Conservation (phyloP, 805 yeast genomes). For the Candida ponderosae region DNA sequence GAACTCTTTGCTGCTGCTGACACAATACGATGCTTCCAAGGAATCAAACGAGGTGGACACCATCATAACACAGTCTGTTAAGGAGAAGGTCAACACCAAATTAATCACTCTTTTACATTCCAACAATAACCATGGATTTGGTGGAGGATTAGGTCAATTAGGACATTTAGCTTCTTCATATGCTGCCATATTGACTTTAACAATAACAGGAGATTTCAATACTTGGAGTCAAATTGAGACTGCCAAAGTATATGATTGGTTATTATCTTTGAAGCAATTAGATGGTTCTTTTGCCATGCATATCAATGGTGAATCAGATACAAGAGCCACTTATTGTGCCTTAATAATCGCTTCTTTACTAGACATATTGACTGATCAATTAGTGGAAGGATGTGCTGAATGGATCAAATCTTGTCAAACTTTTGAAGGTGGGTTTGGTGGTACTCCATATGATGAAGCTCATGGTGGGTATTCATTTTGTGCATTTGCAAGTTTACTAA, state of each 20-base stretch:
- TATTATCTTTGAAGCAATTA: conserved; percentile 47
- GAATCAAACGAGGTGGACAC: neutral
- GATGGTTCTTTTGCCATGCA: conserved; percentile 81
- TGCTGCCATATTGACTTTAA: conserved; percentile 63
- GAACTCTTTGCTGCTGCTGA: conserved; percentile 42
- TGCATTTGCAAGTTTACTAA: conserved; percentile 59
- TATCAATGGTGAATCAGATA: conserved; percentile 73
- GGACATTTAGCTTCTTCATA: conserved; percentile 84
- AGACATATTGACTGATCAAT: conserved; percentile 52
- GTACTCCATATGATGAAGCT: conserved; percentile 76
- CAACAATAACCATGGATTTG: conserved; percentile 55
- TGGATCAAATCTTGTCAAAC: conserved; percentile 75
- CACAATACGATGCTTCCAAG: conserved; percentile 14
- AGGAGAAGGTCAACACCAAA: conserved; percentile 21
- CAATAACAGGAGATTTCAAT: conserved; percentile 37
- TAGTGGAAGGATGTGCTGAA: conserved; percentile 41
- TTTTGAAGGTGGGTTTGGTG: conserved; percentile 94
- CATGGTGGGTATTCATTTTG: conserved; percentile 98
- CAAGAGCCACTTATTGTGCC: conserved; percentile 83
- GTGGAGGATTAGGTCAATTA: conserved; percentile 77
- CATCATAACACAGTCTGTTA: conserved; percentile 16
- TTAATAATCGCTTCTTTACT: conserved; percentile 64
- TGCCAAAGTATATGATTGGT: conserved; percentile 49
- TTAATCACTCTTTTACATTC: conserved; percentile 21
- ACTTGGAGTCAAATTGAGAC: conserved; percentile 39